Evolutionary conservation across 1,284 basidiomycete genomes (phyloP), one percentile per base, ranked within the genome.

Genomic region (Rhodotorula sp.): DNA sequence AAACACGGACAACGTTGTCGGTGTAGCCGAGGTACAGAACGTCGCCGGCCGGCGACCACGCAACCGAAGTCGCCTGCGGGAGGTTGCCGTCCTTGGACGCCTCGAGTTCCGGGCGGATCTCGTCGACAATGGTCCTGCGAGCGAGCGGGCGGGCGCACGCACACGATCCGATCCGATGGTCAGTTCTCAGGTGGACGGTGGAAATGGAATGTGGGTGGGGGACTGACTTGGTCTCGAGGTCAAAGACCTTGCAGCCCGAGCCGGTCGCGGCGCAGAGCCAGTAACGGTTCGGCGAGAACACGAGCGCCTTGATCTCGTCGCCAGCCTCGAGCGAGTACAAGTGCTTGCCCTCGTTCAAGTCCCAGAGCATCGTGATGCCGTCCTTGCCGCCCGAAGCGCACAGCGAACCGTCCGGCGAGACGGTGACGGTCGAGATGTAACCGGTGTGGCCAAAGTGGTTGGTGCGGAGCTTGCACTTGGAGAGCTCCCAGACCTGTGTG

Each of bases 321-420:
- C 95, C 95, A 66, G 96, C 96, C 84, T 99, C 96, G 76, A 99
- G 91, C 72, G 94, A 97, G 88, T 99, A 99, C 80, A 99, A 89
- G 88, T 99, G 95, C 86, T 99, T 99, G 87, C 94, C 95, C 86
- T 99, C 96, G 84, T 98, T 98, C 79, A 99, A 86, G 83, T 99
- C 96, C 96, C 95, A 99, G 75, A 99, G 91, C 96, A 99, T 99
- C 82, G 95, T 97, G 84, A 99, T 95, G 76, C 93, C 93, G 82
- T 99, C 96, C 85, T 98, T 98, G 80, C 96, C 96, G 81, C 96
- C 96, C 60, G 96, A 99, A 66, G 96, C 96, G 80, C 95, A 95
- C 80, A 99, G 89, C 62, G 96, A 99, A 77, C 96, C 96, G 81
- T 99, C 96, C 74, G 96, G 96, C 57, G 96, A 99, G 76, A 99